Percentiles rank a stretch among this genome's conserved stretches.
These are phyloP conservation scores for Mrakiaceae sp. DNA, from an alignment of 1,284 basidiomycete genomes.

Conservation along the genomic window DNA sequence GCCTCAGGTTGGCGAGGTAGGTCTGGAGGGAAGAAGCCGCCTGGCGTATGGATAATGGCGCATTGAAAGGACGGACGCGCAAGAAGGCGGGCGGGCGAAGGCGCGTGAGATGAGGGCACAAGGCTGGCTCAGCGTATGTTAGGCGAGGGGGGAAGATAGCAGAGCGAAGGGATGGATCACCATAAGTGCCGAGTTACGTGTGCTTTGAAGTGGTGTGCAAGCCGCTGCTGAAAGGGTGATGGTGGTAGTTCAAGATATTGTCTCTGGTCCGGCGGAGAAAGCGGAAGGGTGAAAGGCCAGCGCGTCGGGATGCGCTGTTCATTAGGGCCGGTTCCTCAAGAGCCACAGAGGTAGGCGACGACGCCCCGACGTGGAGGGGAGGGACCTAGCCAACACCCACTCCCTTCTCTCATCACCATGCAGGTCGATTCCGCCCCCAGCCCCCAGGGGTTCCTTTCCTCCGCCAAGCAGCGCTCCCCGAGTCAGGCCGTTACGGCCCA, in stretches of 20 bases:
- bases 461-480: not conserved
- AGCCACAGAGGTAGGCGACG: not conserved
- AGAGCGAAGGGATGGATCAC: not conserved
- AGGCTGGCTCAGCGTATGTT: not conserved
- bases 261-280: not conserved
- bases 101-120: not conserved
- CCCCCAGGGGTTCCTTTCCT: not conserved
- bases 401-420: not conserved
- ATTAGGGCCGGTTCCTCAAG: too few relatives aligned
- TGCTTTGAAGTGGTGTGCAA: not conserved
- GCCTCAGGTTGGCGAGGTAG: not conserved
- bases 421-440: slow-evolving; percentile 14
- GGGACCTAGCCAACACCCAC: not conserved
- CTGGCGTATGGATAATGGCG: too few relatives aligned
- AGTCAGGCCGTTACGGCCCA: not conserved
- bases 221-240: not conserved
- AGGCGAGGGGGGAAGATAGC: not conserved
- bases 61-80: too few relatives aligned
- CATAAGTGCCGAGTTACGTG: not conserved
- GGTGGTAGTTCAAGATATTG: not conserved
- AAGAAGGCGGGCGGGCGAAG: not conserved
- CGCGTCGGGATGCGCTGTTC: too few relatives aligned
- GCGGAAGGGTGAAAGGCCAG: not conserved
- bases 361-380: not conserved
- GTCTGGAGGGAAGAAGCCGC: not conserved